Conservation (phyloP, 768 basidiomycete genomes). For the Boletus coccyginus region DNA sequence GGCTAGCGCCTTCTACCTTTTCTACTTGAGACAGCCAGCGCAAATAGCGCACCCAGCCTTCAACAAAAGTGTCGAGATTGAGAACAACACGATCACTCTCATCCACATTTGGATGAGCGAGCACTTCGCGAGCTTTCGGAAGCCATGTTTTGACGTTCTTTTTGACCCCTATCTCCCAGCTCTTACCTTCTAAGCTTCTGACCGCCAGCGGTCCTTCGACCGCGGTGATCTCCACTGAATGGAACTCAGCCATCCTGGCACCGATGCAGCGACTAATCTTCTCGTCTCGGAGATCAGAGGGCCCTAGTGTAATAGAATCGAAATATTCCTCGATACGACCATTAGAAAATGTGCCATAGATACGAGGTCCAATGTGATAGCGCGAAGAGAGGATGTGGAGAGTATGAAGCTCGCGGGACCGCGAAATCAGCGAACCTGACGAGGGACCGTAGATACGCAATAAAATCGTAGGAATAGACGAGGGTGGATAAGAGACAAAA, state of each 20-base stretch:
- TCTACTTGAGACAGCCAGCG: constrained; percentile 66
- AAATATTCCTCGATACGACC: constrained; percentile 97
- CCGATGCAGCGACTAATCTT: constrained; percentile 82
- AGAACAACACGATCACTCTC: constrained; percentile 49
- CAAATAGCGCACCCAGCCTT: constrained; percentile 67
- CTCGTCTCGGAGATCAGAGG: constrained; percentile 75
- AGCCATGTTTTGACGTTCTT: constrained; percentile 75
- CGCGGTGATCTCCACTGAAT: constrained; percentile 79
- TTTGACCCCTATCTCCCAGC: constrained; percentile 57
- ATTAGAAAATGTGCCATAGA: constrained; percentile 95
- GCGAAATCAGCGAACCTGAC: constrained; percentile 83
- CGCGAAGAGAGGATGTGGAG: constrained; percentile 86
- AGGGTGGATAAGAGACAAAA: constrained; percentile 78
- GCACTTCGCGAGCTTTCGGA: constrained; percentile 66
- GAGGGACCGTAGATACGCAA: constrained; percentile 92
- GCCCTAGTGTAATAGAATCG: constrained; percentile 76
- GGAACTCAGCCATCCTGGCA: constrained; percentile 94
- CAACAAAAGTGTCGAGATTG: constrained; percentile 60
- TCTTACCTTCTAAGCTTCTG: constrained; percentile 41
- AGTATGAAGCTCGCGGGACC: constrained; percentile 79
- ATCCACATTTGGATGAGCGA: constrained; percentile 54
- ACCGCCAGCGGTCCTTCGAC: constrained; percentile 49
- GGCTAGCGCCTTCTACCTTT: constrained; percentile 54
- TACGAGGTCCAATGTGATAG: constrained; percentile 85
- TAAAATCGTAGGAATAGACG: constrained; percentile 62